Evolutionary conservation across 257 asterid species (phyloP), one percentile per base, ranked within the genome.

Genomic region (Asclepias syriaca): DNA sequence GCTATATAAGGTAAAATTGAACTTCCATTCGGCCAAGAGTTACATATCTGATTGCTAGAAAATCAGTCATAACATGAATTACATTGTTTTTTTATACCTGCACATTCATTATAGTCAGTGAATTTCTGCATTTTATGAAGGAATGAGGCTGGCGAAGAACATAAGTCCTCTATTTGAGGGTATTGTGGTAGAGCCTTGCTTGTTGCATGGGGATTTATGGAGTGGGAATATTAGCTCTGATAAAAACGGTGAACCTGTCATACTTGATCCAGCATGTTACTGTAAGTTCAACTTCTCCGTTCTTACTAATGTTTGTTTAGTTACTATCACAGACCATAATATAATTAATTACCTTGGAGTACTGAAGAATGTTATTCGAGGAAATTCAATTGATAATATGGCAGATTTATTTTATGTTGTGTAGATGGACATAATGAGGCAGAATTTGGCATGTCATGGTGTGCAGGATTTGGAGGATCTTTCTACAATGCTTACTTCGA

Each of bases 391-490:
- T n/a, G n/a, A n/a, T n/a, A n/a, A n/a, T 24, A 24, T 24, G 27
- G 27, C 27, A 24, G 27, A 24, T 24, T 29, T 34, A 9, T 32
- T 61, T 72, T 18, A 24, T 61, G 3, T 12, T 19, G 10, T 71
- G 69, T 68, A 93, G 98, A 93, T 78, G 98, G 98, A 22, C 98
- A 93, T 77, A 88, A 81, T 37, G 98, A 93, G 76, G 98, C 96
- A 8, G 98, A 93, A 79, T 93, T 93, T 71, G 98, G 98, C 77
- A 93, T 93, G 98, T 91, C 96, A 27, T 94, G 98, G 98, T 94
- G 97, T 81, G 97, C 97, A 54, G 97, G 98, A 80, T 91, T 91
- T 70, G 91, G 91, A 56, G 96, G 91, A 78, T 82, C 94, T 11
- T 94, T 94, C 76, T 94, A 94, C 79, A 71, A 72, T 50, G 91